Base-by-base conservation (phyloP, 2,329 filamentous ascomycete species). In the Cladosporium velox region DNA sequence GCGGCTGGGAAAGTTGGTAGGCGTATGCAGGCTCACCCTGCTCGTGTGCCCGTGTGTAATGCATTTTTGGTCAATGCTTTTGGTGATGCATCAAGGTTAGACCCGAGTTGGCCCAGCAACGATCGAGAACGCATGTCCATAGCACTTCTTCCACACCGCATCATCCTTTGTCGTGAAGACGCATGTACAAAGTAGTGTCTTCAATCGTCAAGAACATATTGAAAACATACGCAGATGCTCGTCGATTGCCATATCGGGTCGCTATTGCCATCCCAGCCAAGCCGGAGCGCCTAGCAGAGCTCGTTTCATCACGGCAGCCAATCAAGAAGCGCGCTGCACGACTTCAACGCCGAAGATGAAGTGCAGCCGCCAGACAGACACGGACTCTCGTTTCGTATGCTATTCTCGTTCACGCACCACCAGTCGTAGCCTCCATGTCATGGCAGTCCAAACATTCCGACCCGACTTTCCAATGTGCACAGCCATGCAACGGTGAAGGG, bases 81-180 rank as follows among this genome's bases (percentile, higher is more conserved):
- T 47, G 41, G n/a, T 2, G 41, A 47, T 47, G 41, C 5, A 8
- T 47, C n/a, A 47, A 18, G 41, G 41, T 47, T 47, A 21, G n/a
- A 4, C 57, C 57, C 57, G 57, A 28, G 57, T 59, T 44, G 57
- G 21, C 57, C 57, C 24, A 44, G 57, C 57, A 59, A 59, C 57
- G 24, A 18, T 32, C 1, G 35, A 18, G 35, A 41, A 7, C 15
- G 14, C n/a, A 4, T 47, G 5, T n/a, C 11, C n/a, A 41, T 2
- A 44, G 18, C 8, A 21, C 41, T 44, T 44, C 41, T 4, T 21
- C 18, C 4, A 10, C 7, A 47, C n/a, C 21, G 41, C n/a, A 47
- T 21, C 8, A 47, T 24, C 8, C n/a, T 21, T 24, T 21, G 18
- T 47, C 41, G 41, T 11, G 8, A 24, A 47, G 41, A 47, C 10